These are phyloP conservation scores for Termitomyces eurrhizus DNA, from an alignment of 768 basidiomycete genomes.

Conservation along the genomic window DNA sequence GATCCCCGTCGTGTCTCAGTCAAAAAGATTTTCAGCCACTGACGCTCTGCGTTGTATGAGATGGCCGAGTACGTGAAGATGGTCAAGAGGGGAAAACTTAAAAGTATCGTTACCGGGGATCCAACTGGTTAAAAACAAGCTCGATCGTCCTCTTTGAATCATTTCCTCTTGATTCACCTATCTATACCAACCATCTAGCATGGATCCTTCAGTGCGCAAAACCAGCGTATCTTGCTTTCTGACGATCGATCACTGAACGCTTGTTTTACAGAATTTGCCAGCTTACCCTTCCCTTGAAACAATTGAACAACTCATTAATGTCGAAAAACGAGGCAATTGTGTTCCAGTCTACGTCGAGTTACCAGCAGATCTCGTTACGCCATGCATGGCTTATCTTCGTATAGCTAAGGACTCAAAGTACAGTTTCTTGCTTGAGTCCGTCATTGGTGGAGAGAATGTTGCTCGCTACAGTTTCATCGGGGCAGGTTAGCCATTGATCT, in stretches of 20 bases:
- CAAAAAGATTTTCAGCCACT: not conserved
- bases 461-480: conserved; percentile 97
- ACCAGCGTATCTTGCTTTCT: not conserved
- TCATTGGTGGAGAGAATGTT: conserved; percentile 84
- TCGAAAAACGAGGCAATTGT: conserved; percentile 86
- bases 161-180: not conserved
- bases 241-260: not conserved
- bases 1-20: not conserved
- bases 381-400: conserved; percentile 94
- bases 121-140: not conserved
- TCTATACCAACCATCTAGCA: conserved; percentile 2
- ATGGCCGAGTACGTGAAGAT: not conserved
- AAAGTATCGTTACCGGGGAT: not conserved
- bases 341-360: conserved; percentile 91
- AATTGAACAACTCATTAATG: conserved; percentile 72
- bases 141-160: not conserved
- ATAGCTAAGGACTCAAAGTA: conserved; percentile 90
- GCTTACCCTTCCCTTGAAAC: conserved; percentile 69
- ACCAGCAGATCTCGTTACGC: conserved; percentile 94
- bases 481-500: conserved; percentile 54
- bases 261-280: conserved; percentile 50
- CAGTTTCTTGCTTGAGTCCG: conserved; percentile 93
- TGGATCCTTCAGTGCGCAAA: conserved; percentile 49
- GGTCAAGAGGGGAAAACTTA: not conserved
- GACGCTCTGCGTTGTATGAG: not conserved